Evolutionary conservation across 2,329 filamentous ascomycete species (phyloP).

Genomic region (Arthrobotrys pseudoclavata): DNA sequence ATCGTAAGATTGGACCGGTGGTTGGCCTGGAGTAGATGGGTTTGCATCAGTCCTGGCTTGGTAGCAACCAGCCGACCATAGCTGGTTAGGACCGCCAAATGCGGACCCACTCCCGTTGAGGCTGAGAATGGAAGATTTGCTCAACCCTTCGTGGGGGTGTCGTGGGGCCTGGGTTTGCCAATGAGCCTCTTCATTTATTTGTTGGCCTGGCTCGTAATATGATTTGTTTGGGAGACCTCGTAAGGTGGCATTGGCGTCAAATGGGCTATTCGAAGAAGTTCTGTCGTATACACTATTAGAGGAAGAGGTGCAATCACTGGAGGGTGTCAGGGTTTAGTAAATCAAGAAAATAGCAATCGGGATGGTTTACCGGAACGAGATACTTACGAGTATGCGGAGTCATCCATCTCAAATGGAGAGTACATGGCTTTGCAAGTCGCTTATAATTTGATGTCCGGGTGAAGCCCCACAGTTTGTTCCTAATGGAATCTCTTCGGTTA

Average conservation of each 20-base stretch:
- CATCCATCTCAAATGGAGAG: conserved; percentile 58
- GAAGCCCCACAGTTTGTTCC: no score
- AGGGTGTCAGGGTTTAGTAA: not conserved
- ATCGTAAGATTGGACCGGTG: conserved; percentile 44
- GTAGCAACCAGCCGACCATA: conserved; percentile 45
- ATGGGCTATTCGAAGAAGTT: conserved; percentile 56
- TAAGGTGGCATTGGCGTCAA: conserved; percentile 55
- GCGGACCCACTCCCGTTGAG: conserved; percentile 10
- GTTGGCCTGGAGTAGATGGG: conserved; percentile 24
- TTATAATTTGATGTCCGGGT: not conserved
- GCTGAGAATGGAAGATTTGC: conserved; percentile 40
- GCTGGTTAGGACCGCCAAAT: conserved; percentile 25
- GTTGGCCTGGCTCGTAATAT: conserved; percentile 44
- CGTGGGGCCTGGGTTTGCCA: conserved; percentile 43
- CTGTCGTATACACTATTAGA: conserved; percentile 56
- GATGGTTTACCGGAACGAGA: no score
- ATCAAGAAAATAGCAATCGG: not conserved
- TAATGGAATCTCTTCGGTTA: no score
- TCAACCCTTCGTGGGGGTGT: conserved; percentile 20
- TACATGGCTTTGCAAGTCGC: conserved; percentile 27
- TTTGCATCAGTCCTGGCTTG: conserved; percentile 19
- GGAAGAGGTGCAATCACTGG: conserved; percentile 51
- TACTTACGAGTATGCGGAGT: conserved; percentile 54
- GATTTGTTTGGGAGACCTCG: conserved; percentile 53
- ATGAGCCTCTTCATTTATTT: conserved; percentile 24